Conservation (phyloP, 1,284 basidiomycete genomes). For the Gomphus bonarii region DNA sequence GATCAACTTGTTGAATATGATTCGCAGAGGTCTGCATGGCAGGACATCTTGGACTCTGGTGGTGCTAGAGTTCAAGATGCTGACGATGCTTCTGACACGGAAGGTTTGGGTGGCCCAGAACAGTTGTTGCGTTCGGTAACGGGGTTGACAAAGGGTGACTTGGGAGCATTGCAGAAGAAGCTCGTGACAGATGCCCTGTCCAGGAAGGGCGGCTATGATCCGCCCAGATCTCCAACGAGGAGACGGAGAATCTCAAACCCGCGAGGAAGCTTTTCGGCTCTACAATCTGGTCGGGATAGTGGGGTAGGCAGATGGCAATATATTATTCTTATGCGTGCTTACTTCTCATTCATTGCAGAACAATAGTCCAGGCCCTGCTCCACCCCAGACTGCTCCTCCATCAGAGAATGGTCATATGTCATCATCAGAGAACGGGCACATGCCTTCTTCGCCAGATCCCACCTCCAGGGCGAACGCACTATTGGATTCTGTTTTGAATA, state of each 20-base stretch:
- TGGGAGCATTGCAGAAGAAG: constrained; percentile 61
- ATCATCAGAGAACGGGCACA: not conserved
- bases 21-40: constrained; percentile 43
- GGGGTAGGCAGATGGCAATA: constrained; percentile 31
- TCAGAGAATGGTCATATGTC: too few species aligned
- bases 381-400: constrained; percentile 17
- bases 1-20: constrained; percentile 19
- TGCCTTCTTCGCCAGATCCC: constrained; percentile 27
- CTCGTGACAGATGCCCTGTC: constrained; percentile 53
- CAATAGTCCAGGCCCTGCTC: constrained; percentile 40
- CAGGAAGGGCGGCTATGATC: constrained; percentile 18
- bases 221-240: constrained; percentile 21
- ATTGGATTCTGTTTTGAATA: constrained; percentile 57
- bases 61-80: constrained; percentile 37
- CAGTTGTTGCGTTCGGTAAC: constrained; percentile 40
- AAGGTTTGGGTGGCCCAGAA: constrained; percentile 32
- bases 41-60: constrained; percentile 38
- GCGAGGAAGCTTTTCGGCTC: constrained; percentile 55
- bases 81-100: constrained; percentile 46
- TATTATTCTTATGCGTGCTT: not conserved
- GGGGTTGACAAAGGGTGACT: constrained; percentile 60
- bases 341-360: constrained; percentile 27
- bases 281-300: constrained; percentile 33
- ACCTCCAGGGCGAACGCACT: constrained; percentile 51
- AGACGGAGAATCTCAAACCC: constrained; percentile 70